These are phyloP conservation scores for Aspergillus versicolor DNA, from an alignment of 2,329 filamentous ascomycete species.

Conservation along the genomic window DNA sequence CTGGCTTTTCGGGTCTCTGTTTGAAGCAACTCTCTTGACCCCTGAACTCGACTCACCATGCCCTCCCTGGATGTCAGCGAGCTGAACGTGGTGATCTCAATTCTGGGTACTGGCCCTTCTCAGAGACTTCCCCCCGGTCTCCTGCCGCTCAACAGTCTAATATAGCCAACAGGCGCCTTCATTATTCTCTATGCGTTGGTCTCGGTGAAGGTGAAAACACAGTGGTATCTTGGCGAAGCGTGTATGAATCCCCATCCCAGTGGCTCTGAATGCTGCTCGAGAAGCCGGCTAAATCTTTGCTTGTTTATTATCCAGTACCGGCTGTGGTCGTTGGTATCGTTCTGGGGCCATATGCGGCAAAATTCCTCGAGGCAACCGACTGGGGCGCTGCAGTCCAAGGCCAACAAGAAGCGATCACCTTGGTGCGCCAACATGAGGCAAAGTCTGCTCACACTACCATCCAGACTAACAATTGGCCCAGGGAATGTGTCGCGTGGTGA, in stretches of 20 bases:
- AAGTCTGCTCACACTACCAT: background rate
- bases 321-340: constrained; percentile 55
- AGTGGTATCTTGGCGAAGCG: constrained; percentile 41
- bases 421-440: background rate
- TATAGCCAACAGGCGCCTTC: constrained; percentile 26
- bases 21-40: too few species aligned
- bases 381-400: constrained; percentile 31
- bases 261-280: too few species aligned
- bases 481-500: constrained; percentile 57
- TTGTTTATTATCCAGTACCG: constrained; percentile 44
- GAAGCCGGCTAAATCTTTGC: too few species aligned
- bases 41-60: background rate
- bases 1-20: too few species aligned
- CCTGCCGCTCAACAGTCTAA: too few species aligned
- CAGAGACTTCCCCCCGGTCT: too few species aligned
- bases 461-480: constrained; percentile 16
- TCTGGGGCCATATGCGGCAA: constrained; percentile 56
- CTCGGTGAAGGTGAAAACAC: constrained; percentile 37
- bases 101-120: background rate
- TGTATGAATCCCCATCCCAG: constrained; percentile 21
- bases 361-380: constrained; percentile 48
- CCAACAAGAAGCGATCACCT: constrained; percentile 1
- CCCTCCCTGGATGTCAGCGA: background rate
- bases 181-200: constrained; percentile 34
- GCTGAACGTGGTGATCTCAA: background rate